Base-by-base conservation (phyloP, 2,329 filamentous ascomycete species). In the Fusarium sp. region DNA sequence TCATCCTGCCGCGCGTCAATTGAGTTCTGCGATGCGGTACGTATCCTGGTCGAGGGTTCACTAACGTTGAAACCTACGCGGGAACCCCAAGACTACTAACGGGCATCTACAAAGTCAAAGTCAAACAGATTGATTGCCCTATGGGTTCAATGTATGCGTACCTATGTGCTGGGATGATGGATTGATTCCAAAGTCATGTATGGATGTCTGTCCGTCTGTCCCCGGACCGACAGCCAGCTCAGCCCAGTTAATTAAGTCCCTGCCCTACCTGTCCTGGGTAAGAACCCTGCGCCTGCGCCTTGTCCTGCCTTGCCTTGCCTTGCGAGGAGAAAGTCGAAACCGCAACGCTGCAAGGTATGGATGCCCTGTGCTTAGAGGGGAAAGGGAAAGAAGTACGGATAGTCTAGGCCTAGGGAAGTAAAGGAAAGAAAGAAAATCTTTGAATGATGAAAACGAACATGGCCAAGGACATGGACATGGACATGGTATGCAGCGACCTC, bases 401-500 rank as follows among this genome's bases (percentile, higher is more conserved):
- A 37, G 18, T 37, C 18, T 37, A 37, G 34, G 34, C 18, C 34
- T n/a, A 37, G 34, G 34, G 34, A 37, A 37, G 34, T 10, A n/a
- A 40, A 65, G 59, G 28, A 40, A 40, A n/a, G 27, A 20, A 21
- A 34, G 30, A 25, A 51, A 55, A 46, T n/a, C 34, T 37, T 37
- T 49, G 9, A 28, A 48, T 55, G 58, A 55, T 55, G 57, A 62
- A 63, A 63, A 63, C 41, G 41, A 63, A 55, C 58, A 62, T 47
- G 57, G 59, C 50, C 57, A 58, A 50, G 53, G 53, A 23, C 40
- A 21, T 28, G 34, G 46, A 13, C 47, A 58, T 51, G 51, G 59
- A 47, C 59, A 64, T 70, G 62, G 67, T 54, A 70, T 70, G 63
- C 67, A 70, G 58, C 63, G 59, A 59, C 58, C 68, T 63, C 58